These are phyloP conservation scores for Tylopilus vinaceipallidus DNA, from an alignment of 768 basidiomycete genomes.

Conservation along the genomic window DNA sequence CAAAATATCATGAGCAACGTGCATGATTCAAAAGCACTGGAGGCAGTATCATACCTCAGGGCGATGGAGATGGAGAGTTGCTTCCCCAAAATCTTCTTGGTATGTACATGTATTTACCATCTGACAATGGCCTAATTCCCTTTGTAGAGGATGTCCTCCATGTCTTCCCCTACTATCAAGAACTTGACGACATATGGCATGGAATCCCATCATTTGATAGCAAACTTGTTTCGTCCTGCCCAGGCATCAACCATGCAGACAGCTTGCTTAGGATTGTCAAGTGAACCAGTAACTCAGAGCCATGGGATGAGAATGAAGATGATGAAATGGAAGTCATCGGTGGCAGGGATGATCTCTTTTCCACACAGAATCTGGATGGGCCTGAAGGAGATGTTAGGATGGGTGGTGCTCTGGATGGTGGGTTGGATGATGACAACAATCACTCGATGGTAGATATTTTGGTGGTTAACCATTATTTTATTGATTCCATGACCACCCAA, in stretches of 20 bases:
- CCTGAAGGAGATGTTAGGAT: too few relatives aligned
- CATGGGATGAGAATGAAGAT: too few relatives aligned
- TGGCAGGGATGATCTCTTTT: too few relatives aligned
- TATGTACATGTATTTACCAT: background rate
- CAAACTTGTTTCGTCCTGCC: background rate
- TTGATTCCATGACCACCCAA: too few relatives aligned
- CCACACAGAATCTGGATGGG: too few relatives aligned
- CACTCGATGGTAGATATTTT: too few relatives aligned
- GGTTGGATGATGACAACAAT: too few relatives aligned
- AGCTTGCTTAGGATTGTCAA: background rate
- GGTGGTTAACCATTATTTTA: too few relatives aligned
- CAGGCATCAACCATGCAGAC: background rate
- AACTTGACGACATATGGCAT: background rate
- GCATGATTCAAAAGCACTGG: background rate
- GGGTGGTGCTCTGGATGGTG: too few relatives aligned
- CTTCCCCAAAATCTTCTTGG: background rate
- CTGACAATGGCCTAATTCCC: too few relatives aligned
- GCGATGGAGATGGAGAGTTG: background rate
- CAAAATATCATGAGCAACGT: background rate
- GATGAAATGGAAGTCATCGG: background rate
- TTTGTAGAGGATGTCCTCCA: background rate
- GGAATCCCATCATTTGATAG: background rate
- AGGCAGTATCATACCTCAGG: background rate
- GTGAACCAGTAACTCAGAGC: background rate
- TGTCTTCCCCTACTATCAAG: slow-evolving; percentile 6